A percentile compares a stretch with the other conserved stretches of the same genome.
These are phyloP conservation scores for Starmerella vaccinii DNA, from an alignment of 805 yeast species.

Conservation along the genomic window DNA sequence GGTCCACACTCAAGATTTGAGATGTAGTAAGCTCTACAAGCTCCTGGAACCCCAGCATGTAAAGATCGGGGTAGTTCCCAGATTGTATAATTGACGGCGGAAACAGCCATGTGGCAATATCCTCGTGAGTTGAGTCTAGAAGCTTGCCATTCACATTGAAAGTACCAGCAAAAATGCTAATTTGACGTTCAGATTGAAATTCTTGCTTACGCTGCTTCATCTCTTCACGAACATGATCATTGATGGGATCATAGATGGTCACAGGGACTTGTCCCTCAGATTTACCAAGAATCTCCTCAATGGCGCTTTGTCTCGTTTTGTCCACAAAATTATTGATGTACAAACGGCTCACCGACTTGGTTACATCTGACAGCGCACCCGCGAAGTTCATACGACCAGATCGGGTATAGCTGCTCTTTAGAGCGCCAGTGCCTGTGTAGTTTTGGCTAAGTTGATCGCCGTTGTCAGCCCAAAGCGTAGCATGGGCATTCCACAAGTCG, in stretches of 20 bases:
- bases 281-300: slow-evolving; percentile 77
- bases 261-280: slow-evolving; percentile 63
- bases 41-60: slow-evolving; percentile 88
- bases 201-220: slow-evolving; percentile 40
- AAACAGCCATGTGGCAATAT: slow-evolving; percentile 69
- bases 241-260: slow-evolving; percentile 72
- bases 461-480: slow-evolving; percentile 93
- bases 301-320: slow-evolving; percentile 77
- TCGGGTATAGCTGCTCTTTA: slow-evolving; percentile 87
- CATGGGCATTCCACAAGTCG: slow-evolving; percentile 63
- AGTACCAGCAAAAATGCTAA: slow-evolving; percentile 69
- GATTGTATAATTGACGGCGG: slow-evolving; percentile 38
- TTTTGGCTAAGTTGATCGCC: slow-evolving; percentile 95
- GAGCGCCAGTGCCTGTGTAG: slow-evolving; percentile 95
- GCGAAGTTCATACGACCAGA: slow-evolving; percentile 94
- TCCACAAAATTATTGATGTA: slow-evolving; percentile 94
- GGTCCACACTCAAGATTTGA: slow-evolving; percentile 76
- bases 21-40: slow-evolving; percentile 88
- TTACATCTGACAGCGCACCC: slow-evolving; percentile 93
- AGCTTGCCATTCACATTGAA: slow-evolving; percentile 75
- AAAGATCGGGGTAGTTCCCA: slow-evolving; percentile 53
- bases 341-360: slow-evolving; percentile 89
- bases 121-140: slow-evolving; percentile 32
- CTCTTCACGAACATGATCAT: slow-evolving; percentile 67
- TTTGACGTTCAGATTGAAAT: slow-evolving; percentile 51